Conservation (phyloP, 164 flowering plant genomes). For the Magnolia changhungtana region DNA sequence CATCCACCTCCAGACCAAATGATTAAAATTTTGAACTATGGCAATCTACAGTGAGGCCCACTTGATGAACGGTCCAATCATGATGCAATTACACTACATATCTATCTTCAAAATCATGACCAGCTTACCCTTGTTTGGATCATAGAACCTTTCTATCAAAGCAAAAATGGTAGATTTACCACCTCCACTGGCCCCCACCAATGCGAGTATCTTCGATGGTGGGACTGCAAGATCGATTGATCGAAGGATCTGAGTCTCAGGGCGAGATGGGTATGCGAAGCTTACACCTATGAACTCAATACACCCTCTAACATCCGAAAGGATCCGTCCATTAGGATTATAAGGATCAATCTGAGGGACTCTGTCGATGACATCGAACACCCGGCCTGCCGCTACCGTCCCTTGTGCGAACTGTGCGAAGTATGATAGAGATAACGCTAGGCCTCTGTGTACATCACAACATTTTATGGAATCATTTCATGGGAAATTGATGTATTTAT, state of each 20-base stretch:
- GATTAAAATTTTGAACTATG: too few relatives aligned
- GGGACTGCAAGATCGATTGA: constrained; percentile 50
- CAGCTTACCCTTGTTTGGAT: constrained; percentile 51
- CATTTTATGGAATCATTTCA: too few relatives aligned
- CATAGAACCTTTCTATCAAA: constrained; percentile 75
- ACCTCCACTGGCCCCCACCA: constrained; percentile 78
- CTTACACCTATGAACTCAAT: constrained; percentile 58
- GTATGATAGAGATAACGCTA: constrained; percentile 69
- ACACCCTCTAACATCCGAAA: constrained; percentile 45
- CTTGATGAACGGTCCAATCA: too few relatives aligned
- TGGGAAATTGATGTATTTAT: too few relatives aligned
- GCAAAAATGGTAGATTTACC: constrained; percentile 82
- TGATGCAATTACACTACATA: too few relatives aligned
- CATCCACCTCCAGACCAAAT: too few relatives aligned
- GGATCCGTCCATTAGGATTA: constrained; percentile 26
- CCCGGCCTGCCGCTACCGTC: constrained; percentile 68
- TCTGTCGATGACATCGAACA: constrained; percentile 70
- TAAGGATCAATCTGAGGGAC: constrained; percentile 79
- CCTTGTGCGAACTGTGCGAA: constrained; percentile 83
- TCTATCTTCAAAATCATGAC: neutral
- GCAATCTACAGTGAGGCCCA: too few relatives aligned
- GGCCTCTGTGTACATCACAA: constrained; percentile 39
- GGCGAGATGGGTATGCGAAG: constrained; percentile 77
- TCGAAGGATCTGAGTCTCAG: constrained; percentile 39
- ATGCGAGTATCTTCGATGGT: constrained; percentile 51